These are phyloP conservation scores for Mucor mucedo DNA, from an alignment of 371 early-diverging fungal genomes.

Conservation along the genomic window DNA sequence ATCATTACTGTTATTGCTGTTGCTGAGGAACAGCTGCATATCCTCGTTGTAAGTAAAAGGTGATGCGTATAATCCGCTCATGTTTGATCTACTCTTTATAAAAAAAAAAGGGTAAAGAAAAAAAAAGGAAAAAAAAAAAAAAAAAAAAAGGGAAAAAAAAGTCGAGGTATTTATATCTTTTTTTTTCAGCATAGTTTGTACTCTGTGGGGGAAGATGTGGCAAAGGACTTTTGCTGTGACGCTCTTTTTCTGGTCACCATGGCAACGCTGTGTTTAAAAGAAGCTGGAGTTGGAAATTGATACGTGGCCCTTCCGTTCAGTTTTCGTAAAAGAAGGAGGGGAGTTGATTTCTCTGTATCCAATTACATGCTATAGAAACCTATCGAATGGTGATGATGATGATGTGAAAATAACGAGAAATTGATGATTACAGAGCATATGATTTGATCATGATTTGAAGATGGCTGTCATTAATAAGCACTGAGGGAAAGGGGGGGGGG, in stretches of 20 bases:
- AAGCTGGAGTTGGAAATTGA: neutral
- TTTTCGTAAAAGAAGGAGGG: neutral
- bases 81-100: neutral
- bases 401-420: no score
- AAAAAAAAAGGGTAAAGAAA: slow-evolving; percentile 2
- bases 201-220: no score
- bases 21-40: neutral
- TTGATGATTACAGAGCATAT: no score
- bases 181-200: neutral
- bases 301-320: slow-evolving; percentile 6
- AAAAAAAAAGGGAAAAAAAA: neutral
- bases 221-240: neutral
- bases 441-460: no score
- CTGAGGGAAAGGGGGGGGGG: no score
- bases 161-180: slow-evolving; percentile 12
- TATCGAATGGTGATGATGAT: no score
- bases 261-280: slow-evolving; percentile 10
- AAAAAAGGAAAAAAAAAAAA: slow-evolving; percentile 4
- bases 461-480: no score
- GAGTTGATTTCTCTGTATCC: no score
- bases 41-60: neutral
- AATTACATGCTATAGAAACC: no score
- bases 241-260: slow-evolving; percentile 11
- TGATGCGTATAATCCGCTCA: neutral
- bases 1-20: no score